Base-by-base conservation (phyloP, 2,329 filamentous ascomycete species). In the Beauveria sp. region DNA sequence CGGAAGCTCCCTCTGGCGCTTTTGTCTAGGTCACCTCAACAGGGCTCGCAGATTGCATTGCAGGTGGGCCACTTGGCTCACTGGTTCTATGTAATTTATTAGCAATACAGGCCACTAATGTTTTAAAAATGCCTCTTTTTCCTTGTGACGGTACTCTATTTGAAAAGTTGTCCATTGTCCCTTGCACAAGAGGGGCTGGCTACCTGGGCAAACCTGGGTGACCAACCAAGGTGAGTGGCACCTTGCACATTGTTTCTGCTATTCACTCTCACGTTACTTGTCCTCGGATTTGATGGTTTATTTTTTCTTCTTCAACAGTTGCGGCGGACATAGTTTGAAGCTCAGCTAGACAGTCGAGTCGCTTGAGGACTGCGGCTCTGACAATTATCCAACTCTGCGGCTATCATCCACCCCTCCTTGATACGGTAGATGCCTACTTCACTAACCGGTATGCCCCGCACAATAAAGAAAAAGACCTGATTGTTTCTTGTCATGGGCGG, bases 21-120 rank as follows among this genome's bases (percentile, higher is more conserved):
- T n/a, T 34, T 14, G 52, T 18, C 5, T 10, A 46, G 26, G 43
- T 12, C 18, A 30, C 26, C 26, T 47, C 26, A 26, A 37, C 8
- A 16, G 26, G 26, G n/a, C 26, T 34, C 28, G 30, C n/a, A 28
- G 5, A 16, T 43, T 58, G 46, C 55, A 58, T 58, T 50, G 4
- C 43, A 50, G 43, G 16, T 5, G 44, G 46, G 26, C 30, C 10
- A 20, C 24, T 51, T 51, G 44, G 46, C 16, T 22, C 18, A 14
- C 34, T 30, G 55, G 22, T 18, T 58, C 7, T 50, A 58, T 51
- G 55, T 58, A 58, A 50, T 51, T 50, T 58, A 51, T 43, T 51
- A 58, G 55, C 55, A 58, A 58, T 58, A 43, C 55, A 58, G 55
- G 55, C 46, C 46, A 51, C 44, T 50, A 58, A 58, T 58, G 46